Base-by-base conservation (phyloP, 1,284 basidiomycete genomes). In the Marasmius tenuissimus region DNA sequence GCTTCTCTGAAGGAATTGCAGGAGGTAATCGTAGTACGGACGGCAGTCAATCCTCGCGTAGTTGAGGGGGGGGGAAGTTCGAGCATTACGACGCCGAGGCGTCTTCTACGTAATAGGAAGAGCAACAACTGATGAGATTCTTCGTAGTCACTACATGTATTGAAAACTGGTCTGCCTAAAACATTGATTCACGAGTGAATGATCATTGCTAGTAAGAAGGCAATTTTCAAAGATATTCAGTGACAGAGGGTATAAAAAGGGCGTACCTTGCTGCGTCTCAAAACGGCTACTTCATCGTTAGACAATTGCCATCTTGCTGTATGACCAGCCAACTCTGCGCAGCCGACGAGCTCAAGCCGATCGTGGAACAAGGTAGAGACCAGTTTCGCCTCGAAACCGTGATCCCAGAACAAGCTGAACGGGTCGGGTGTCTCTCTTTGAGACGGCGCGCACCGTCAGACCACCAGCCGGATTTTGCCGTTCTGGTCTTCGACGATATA, bases 201-300 rank as follows among this genome's bases (percentile, higher is more conserved):
- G 39, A 9, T n/a, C 39, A 9, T 9, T 40, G 39, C 39, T 40
- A 16, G 16, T n/a, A 16, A 40, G 39, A 40, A 40, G 9, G 9
- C 16, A 16, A 40, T 9, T 9, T 9, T 40, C 16, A 40, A 40
- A 9, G 9, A 16, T 16, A n/a, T 40, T 16, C 39, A 16, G 9
- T 9, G 9, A 40, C 39, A 9, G 39, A 9, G 39, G 39, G n/a
- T n/a, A n/a, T 16, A 18, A 59, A 49, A 20, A 38, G 39, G 7
- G 45, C 51, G 9, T 33, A 61, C 54, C 60, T 39, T 22, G 16
- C 40, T 57, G 3, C 55, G 35, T 50, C 45, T 61, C 14, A 61
- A 12, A 2, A 40, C 60, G 4, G 56, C 47, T 1, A 22, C 27
- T 48, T 47, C 38, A 8, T 37, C 34, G 11, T 22, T 7, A 7